These are phyloP conservation scores for Leishmania tropica DNA, from an alignment of 208 protist species.

Conservation along the genomic window DNA sequence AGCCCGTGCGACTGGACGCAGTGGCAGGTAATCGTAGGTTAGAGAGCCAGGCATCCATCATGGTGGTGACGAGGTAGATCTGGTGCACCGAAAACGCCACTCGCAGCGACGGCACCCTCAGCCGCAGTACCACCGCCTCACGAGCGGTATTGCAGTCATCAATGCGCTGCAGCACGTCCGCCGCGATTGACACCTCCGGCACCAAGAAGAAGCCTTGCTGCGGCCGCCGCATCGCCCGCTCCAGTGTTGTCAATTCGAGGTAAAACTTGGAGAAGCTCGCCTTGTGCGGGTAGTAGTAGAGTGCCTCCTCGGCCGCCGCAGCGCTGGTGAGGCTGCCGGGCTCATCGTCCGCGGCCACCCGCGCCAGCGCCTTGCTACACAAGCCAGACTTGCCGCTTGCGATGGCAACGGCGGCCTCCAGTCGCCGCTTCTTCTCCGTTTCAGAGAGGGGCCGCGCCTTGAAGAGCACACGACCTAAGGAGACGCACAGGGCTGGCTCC, in stretches of 20 bases:
- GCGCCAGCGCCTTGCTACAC: not conserved
- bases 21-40: constrained; percentile 17
- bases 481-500: constrained; percentile 67
- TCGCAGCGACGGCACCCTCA: constrained; percentile 66
- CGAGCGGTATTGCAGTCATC: constrained; percentile 47
- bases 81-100: constrained; percentile 75
- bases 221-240: constrained; percentile 51
- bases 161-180: constrained; percentile 77
- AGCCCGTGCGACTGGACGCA: not conserved
- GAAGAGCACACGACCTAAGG: constrained; percentile 72
- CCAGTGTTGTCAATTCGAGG: constrained; percentile 76
- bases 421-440: constrained; percentile 55
- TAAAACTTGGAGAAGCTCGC: constrained; percentile 78
- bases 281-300: constrained; percentile 74
- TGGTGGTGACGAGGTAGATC: constrained; percentile 66
- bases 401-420: constrained; percentile 14
- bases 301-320: constrained; percentile 46
- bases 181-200: constrained; percentile 69
- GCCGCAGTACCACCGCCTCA: constrained; percentile 72
- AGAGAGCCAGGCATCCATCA: constrained; percentile 76
- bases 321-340: not conserved
- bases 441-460: constrained; percentile 66
- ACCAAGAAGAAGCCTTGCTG: constrained; percentile 74
- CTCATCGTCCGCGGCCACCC: not conserved
- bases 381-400: not conserved